Conservation (phyloP, 2,329 filamentous ascomycete species). For the Cadophora sp. region DNA sequence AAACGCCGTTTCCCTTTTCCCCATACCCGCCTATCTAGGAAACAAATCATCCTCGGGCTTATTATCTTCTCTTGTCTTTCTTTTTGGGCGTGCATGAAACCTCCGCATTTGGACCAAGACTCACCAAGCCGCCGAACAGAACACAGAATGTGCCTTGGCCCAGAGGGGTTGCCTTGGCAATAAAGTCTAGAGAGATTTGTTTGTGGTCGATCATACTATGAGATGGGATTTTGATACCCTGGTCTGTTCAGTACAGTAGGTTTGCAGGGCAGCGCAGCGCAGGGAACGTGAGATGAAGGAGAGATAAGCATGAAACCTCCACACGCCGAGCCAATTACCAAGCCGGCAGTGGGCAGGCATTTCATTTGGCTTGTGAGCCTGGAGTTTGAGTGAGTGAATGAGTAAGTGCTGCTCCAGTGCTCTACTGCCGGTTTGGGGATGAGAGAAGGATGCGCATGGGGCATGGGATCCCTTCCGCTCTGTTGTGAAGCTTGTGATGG, state of each 20-base stretch:
- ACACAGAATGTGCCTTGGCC: not conserved
- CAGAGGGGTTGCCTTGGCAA: not conserved
- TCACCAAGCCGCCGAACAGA: not conserved
- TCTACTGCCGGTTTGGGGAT: not conserved
- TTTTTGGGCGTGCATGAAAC: conserved; percentile 2
- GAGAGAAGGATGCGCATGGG: not conserved
- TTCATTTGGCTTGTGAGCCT: not conserved
- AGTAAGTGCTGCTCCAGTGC: not conserved
- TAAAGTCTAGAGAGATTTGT: conserved; percentile 5
- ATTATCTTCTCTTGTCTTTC: not conserved
- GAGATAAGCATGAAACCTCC: conserved; percentile 12
- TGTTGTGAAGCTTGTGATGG: not conserved
- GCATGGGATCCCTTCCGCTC: not conserved
- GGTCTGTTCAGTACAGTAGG: not conserved
- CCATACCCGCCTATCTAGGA: too few species aligned
- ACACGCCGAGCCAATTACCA: conserved; percentile 2
- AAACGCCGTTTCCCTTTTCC: not conserved
- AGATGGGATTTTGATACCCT: not conserved
- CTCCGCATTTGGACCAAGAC: conserved; percentile 10
- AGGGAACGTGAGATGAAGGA: not conserved
- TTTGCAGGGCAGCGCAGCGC: too few species aligned
- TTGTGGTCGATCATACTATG: conserved; percentile 6
- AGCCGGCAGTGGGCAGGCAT: not conserved
- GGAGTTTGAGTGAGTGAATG: not conserved
- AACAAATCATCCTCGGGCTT: not conserved